Base-by-base conservation (phyloP, 495 filamentous ascomycete genomes). In the Penicillium flavigenum region DNA sequence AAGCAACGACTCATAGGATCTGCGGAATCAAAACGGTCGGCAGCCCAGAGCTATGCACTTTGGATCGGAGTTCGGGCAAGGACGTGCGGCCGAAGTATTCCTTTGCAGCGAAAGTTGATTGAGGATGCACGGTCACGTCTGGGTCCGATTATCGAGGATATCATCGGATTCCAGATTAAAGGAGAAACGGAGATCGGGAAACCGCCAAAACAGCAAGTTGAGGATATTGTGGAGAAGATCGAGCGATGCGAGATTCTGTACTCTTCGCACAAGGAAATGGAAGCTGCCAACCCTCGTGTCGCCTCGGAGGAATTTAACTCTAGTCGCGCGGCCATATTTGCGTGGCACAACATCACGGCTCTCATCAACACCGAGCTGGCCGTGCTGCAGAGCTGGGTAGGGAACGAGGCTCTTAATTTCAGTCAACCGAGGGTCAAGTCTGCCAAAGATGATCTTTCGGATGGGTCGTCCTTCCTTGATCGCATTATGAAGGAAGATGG, bases 401-500 rank as follows among this genome's bases (percentile, higher is more conserved):
- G 94, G 20, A 98, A 98, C 67, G 88, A 90, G 44, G 92, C 93
- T 64, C 81, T 98, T 14, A 91, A 98, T 72, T 98, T 98, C 67
- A 83, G 83, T 45, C 88, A 89, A 63, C 69, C 76, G 4, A 74
- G 79, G 59, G 50, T 63, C 19, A 72, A 72, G 27, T 68, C 71
- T 46, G 62, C 69, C 31, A 79, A 79, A 31, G 84, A 83, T 58
- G 86, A 90, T 56, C 78, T 97, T 16, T 85, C 84, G 22, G 92
- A 96, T 63, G 91, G 96, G 54, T 83, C 91, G 0, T 94, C 91
- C 2, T 98, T 98, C 70, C 77, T 98, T 44, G 94, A 98, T 69
- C 85, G 94, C n/a, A 87, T 98, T n/a, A 81, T 98, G 78, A 97
- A 97, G 64, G 94, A 98, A 70, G 94, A 98, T 66, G 91, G 91